Evolutionary conservation across 1,284 basidiomycete genomes (phyloP).

Genomic region (Austropuccinia psidii): DNA sequence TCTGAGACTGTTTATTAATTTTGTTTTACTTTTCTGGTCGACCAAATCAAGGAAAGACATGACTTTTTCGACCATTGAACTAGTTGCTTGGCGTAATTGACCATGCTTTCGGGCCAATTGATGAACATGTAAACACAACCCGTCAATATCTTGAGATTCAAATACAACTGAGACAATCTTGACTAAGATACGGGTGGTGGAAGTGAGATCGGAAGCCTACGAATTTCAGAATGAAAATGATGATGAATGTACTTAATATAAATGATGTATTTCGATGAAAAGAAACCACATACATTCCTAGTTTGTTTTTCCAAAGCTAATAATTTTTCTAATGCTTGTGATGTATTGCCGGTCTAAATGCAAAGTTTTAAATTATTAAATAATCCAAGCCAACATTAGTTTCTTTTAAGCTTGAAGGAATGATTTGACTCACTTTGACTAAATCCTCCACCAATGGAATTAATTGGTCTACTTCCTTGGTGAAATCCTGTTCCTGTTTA

Average conservation of each 20-base stretch:
- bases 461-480: conserved; percentile 52
- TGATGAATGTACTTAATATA: neutral
- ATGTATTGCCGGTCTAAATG: conserved; percentile 59
- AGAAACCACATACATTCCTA: conserved; percentile 63
- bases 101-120: conserved; percentile 91
- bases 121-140: conserved; percentile 66
- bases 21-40: conserved; percentile 57
- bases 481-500: conserved; percentile 56
- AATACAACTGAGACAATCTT: conserved; percentile 65
- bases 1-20: conserved; percentile 78
- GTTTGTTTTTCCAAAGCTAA: conserved; percentile 88
- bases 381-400: conserved; percentile 34
- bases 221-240: neutral
- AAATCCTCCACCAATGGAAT: conserved; percentile 51
- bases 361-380: conserved; percentile 25
- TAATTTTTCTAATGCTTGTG: conserved; percentile 82
- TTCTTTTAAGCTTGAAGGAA: neutral
- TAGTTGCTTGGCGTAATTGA: conserved; percentile 82
- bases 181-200: conserved; percentile 77
- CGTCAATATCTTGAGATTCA: conserved; percentile 60
- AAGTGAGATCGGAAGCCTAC: conserved; percentile 83
- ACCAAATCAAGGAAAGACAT: conserved; percentile 72
- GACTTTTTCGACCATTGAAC: conserved; percentile 78
- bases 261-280: too few relatives aligned
- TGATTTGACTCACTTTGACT: conserved; percentile 47